phyloP scores from a whole-genome alignment of 2,329 filamentous ascomycete genomes.

The Talaromyces marneffei region DNA sequence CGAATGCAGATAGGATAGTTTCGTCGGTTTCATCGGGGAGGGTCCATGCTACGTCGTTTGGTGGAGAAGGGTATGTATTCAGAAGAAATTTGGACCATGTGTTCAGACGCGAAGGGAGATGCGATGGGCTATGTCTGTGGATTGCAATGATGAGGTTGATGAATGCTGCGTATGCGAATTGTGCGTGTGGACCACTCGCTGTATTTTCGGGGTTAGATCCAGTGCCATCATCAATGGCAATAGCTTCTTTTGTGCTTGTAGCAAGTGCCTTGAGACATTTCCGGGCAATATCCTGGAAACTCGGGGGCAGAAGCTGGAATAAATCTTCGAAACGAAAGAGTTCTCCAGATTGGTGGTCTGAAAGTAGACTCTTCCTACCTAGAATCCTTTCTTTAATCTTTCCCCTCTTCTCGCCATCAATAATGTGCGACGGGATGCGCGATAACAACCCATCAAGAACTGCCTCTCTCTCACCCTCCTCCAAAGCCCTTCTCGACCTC shows the following conservation, averaged over 20 bases:
- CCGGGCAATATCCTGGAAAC: constrained; percentile 23
- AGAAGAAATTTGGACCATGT: constrained; percentile 34
- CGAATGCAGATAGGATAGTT: constrained; percentile 19
- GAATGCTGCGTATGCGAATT: constrained; percentile 29
- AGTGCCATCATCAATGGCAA: constrained; percentile 12
- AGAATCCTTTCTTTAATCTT: constrained; percentile 25
- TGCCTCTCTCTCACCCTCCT: constrained; percentile 22
- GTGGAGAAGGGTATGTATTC: constrained; percentile 28
- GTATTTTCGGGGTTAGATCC: constrained; percentile 15
- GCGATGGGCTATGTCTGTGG: constrained; percentile 15
- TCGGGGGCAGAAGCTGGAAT: constrained; percentile 24
- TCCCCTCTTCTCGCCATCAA: constrained; percentile 19
- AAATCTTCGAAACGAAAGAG: constrained; percentile 30
- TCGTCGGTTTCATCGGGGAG: constrained; percentile 27
- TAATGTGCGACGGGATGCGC: constrained; percentile 25
- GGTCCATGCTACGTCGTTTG: constrained; percentile 27
- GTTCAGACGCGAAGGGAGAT: constrained; percentile 29
- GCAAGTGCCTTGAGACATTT: neutral
- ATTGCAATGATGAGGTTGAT: constrained; percentile 30
- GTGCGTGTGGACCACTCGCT: constrained; percentile 15
- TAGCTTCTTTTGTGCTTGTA: neutral
- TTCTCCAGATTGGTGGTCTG: constrained; percentile 27
- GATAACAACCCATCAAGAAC: constrained; percentile 28
- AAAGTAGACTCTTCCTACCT: constrained; percentile 29
- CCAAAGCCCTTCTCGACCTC: constrained; percentile 26